These are phyloP conservation scores for Phytophthora ramorum DNA, from an alignment of 352 stramenopile genomes.

Conservation along the genomic window DNA sequence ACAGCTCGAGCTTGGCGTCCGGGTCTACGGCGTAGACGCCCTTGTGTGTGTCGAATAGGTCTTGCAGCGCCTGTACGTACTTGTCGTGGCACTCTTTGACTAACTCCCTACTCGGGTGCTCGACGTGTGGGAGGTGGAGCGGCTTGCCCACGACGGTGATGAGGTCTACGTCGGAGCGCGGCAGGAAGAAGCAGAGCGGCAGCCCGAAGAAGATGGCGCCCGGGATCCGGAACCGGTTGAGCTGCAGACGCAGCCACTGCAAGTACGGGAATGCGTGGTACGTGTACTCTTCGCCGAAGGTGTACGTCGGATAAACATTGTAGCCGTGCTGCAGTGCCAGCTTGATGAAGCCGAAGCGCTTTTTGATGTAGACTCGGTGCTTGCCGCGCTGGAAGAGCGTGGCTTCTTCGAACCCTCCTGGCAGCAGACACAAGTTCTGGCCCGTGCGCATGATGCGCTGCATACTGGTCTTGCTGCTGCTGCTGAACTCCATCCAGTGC, in stretches of 20 bases:
- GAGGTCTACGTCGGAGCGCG: constrained; percentile 72
- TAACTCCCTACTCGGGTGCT: constrained; percentile 87
- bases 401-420: constrained; percentile 95
- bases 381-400: constrained; percentile 82
- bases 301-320: constrained; percentile 88
- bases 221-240: constrained; percentile 88
- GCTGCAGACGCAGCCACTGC: constrained; percentile 71
- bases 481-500: constrained; percentile 72
- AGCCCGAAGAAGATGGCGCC: constrained; percentile 81
- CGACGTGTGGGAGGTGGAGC: constrained; percentile 86
- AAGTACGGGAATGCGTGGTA: constrained; percentile 90
- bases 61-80: constrained; percentile 86
- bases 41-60: constrained; percentile 92
- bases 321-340: constrained; percentile 92
- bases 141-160: constrained; percentile 91
- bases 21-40: constrained; percentile 77
- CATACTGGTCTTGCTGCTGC: constrained; percentile 61
- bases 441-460: constrained; percentile 52
- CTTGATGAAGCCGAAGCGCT: constrained; percentile 94
- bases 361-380: constrained; percentile 93
- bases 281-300: constrained; percentile 91
- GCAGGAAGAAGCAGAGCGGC: constrained; percentile 86
- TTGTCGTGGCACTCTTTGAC: constrained; percentile 89
- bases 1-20: constrained; percentile 59
- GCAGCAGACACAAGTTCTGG: constrained; percentile 83